Evolutionary conservation across 2,329 filamentous ascomycete species (phyloP).

Genomic region (Penicillium sp.): DNA sequence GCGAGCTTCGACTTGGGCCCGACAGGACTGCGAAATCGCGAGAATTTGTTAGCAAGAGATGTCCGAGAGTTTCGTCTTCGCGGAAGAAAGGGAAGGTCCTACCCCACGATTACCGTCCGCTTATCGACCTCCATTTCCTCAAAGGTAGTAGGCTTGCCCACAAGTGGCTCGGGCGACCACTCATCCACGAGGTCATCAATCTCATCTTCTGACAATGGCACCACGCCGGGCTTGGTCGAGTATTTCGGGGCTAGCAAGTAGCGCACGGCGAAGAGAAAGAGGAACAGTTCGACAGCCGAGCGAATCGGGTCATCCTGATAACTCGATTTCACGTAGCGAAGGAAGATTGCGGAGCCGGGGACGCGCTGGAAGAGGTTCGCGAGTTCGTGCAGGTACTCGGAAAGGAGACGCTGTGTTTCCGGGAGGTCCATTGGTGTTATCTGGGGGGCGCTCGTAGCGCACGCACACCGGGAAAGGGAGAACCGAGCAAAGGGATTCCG

Average conservation of each 20-base stretch:
- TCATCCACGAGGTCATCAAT: constrained; percentile 96
- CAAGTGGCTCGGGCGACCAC: constrained; percentile 91
- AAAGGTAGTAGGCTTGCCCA: constrained; percentile 65
- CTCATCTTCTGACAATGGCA: constrained; percentile 88
- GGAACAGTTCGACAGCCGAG: constrained; percentile 84
- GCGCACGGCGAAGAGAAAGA: constrained; percentile 91
- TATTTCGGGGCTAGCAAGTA: constrained; percentile 91
- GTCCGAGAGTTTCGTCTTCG: not conserved
- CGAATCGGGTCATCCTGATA: constrained; percentile 97
- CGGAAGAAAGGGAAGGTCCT: constrained; percentile 25
- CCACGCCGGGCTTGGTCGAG: constrained; percentile 85
- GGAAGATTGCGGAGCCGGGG: constrained; percentile 87
- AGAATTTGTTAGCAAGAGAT: constrained; percentile 11
- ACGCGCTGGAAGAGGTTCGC: constrained; percentile 75
- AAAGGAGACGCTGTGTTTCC: constrained; percentile 51
- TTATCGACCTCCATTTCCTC: constrained; percentile 82
- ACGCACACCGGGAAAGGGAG: constrained; percentile 1
- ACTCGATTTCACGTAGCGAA: constrained; percentile 92
- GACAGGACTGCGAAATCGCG: constrained; percentile 60
- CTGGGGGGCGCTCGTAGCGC: constrained; percentile 7
- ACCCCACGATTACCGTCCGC: constrained; percentile 84
- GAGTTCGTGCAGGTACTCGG: constrained; percentile 53
- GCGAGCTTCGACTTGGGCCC: constrained; percentile 84
- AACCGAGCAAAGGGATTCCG: not conserved
- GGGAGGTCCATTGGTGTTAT: constrained; percentile 51